Conservation (phyloP, 805 yeast species). For the Isabelozyma heimii region DNA sequence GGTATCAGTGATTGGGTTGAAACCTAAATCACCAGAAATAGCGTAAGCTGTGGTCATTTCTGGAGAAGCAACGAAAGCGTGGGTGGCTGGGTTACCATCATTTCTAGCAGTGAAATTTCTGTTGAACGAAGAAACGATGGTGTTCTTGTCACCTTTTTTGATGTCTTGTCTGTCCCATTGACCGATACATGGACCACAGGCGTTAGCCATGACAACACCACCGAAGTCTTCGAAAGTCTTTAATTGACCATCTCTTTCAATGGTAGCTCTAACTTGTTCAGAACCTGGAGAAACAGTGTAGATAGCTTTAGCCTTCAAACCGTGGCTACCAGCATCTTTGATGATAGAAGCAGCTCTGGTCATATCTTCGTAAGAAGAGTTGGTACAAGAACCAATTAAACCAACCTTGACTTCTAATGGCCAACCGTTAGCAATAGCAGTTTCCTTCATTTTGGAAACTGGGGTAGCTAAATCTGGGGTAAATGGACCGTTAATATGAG, state of each 20-base stretch:
- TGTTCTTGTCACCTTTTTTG: constrained; percentile 92
- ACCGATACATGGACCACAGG: constrained; percentile 99
- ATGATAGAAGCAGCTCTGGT: constrained; percentile 92
- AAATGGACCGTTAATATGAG: constrained; percentile 96
- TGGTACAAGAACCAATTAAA: constrained; percentile 97
- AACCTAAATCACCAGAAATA: constrained; percentile 92
- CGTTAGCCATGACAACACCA: constrained; percentile 93
- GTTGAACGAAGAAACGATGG: constrained; percentile 96
- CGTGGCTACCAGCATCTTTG: constrained; percentile 85
- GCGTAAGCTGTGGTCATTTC: constrained; percentile 95
- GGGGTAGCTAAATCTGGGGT: constrained; percentile 98
- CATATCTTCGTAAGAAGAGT: constrained; percentile 98
- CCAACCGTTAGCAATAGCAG: constrained; percentile 85
- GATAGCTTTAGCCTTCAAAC: constrained; percentile 86
- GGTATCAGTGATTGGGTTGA: constrained; percentile 92
- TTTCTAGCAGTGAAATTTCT: constrained; percentile 98
- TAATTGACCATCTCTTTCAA: constrained; percentile 93
- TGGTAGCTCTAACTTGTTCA: constrained; percentile 97
- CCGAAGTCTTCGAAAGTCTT: constrained; percentile 87
- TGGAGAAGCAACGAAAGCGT: constrained; percentile 96
- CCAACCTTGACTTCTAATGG: constrained; percentile 92
- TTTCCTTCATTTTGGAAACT: constrained; percentile 79
- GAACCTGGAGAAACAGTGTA: constrained; percentile 97
- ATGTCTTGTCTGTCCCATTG: constrained; percentile 97
- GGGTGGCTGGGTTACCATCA: constrained; percentile 97